Evolutionary conservation across 805 yeast genomes (phyloP), one percentile per base, ranked within the genome.

Genomic region (Saccharomycopsis malanga): DNA sequence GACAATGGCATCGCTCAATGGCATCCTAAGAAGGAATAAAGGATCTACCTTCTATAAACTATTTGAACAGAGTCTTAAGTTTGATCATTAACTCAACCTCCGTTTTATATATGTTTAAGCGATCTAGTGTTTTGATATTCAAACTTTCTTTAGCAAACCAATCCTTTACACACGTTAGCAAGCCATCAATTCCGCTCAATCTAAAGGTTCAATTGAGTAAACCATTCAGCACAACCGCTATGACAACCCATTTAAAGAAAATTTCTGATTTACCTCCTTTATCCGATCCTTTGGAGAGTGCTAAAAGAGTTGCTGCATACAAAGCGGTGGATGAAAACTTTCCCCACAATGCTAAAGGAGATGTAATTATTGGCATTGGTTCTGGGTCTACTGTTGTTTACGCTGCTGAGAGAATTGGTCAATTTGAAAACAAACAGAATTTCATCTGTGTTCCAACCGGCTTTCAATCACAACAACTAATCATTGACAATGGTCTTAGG

Each of bases 331-430:
- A 91, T 63, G 89, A 86, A 46, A 82, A 88, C 59, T 73, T 86
- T 61, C 83, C 86, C 29, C 63, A 73, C 20, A 56, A 68, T 34
- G 87, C 88, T 54, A 79, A 74, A 57, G 17, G 22, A 1, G 12
- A 34, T 24, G 21, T 48, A 17, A 83, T 87, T 14, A 74, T 93
- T 15, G 99, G 98, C 35, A 79, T 93, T 53, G 99, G 99, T 10
- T 87, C 96, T 21, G 99, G 99, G 1, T 83, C 95, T 20, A 93
- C 99, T 0, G 98, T 93, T 3, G 85, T 93, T n/a, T 93, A 87
- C 62, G 95, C 85, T 50, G 98, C 96, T 21, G 98, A 93, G 64
- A 74, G 97, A 59, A 74, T 93, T 48, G 95, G 95, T 6, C 88
- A 84, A 64, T 53, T 67, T 54, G 69, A 70, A 34, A 66, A 68